Evolutionary conservation across 116 monocot genomes (phyloP), one percentile per base, ranked within the genome.

Genomic region (Cymodocea nodosa): DNA sequence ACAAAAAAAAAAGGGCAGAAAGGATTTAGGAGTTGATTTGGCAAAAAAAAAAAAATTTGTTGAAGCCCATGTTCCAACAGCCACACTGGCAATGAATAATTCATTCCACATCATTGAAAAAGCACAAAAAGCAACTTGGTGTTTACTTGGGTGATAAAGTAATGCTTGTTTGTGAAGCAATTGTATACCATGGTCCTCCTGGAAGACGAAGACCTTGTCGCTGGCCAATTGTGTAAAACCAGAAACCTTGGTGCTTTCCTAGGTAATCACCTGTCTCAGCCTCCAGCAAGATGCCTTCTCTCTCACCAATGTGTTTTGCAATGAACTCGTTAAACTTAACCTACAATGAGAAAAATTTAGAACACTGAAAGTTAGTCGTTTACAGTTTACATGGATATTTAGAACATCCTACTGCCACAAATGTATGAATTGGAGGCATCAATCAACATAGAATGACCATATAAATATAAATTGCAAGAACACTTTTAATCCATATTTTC

Each of bases 171-270:
- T 62, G 44, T 39, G 18, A 39, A 17, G n/a, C 9, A 58, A 39
- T 16, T 23, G 7, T 60, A 75, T 78, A 97, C 97, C 97, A 98
- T 52, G 97, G 97, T 51, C 97, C 97, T 61, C 97, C 97, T 67
- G 97, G 85, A 65, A 98, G 91, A 15, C 89, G 82, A 25, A 98
- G 72, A 35, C 97, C 97, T 62, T 98, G 92, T 14, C 97, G 81
- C 69, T 98, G 97, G 71, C 97, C 97, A 70, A 98, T 81, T 53
- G 97, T 98, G 56, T 98, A 98, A 68, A 98, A 98, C 97, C 97
- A 98, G 76, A 98, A 98, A 15, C 97, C 92, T 24, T 71, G 73
- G 35, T 98, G 97, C 34, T 80, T 86, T 62, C 97, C 97, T 68
- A 98, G 82, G 65, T 88, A 98, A 76, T 98, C 88, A 52, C 97